Conservation (phyloP, 2,329 filamentous ascomycete genomes). For the Trichoderma sp. region DNA sequence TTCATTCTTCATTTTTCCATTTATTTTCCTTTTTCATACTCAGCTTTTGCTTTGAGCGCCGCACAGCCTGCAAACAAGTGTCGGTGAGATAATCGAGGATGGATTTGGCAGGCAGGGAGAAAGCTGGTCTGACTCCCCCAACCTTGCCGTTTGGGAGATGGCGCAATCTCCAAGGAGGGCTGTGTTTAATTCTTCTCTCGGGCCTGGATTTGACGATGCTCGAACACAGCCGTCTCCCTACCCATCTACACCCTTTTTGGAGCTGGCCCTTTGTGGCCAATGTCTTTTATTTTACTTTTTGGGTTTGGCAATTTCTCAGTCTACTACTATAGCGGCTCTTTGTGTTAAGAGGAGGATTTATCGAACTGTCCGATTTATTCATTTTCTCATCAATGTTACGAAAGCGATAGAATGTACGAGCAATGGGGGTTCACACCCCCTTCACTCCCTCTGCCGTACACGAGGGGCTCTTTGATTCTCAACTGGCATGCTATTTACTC, state of each 20-base stretch:
- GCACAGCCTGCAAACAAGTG: neutral
- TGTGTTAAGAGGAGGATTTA: conserved; percentile 28
- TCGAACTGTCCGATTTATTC: conserved; percentile 5
- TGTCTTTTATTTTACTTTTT: neutral
- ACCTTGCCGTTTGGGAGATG: conserved; percentile 9
- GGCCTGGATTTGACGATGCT: neutral
- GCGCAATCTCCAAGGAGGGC: neutral
- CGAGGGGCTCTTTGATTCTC: conserved; percentile 33
- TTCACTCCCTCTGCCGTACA: conserved; percentile 22
- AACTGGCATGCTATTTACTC: conserved; percentile 29
- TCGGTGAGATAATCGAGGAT: conserved; percentile 11
- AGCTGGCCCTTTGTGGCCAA: neutral
- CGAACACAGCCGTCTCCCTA: neutral
- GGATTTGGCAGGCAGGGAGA: neutral
- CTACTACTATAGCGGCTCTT: conserved; percentile 15
- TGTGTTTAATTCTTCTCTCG: neutral
- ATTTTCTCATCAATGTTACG: conserved; percentile 27
- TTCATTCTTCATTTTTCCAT: neutral
- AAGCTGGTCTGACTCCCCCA: conserved; percentile 9
- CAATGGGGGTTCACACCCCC: conserved; percentile 38
- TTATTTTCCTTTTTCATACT: neutral
- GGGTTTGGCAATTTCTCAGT: neutral
- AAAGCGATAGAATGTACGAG: conserved; percentile 39
- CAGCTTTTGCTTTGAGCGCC: neutral
- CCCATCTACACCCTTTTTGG: neutral